phyloP scores from a whole-genome alignment of 345 rosid genomes.

The Gossypium longicalyx region DNA sequence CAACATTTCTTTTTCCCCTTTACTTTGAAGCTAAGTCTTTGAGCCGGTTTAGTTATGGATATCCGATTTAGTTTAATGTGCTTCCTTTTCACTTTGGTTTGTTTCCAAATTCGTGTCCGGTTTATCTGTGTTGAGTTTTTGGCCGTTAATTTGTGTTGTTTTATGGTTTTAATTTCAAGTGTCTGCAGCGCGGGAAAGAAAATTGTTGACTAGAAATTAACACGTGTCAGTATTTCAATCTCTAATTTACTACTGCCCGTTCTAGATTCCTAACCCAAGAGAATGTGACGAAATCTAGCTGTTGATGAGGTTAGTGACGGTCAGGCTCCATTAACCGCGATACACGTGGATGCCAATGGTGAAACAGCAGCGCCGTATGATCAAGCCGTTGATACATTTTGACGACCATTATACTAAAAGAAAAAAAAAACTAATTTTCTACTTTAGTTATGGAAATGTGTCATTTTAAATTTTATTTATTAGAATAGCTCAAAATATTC shows the following conservation, averaged over 20 bases:
- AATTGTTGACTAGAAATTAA: neutral
- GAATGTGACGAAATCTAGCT: neutral
- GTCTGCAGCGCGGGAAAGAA: no score
- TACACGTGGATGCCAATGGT: slow-evolving; percentile 34
- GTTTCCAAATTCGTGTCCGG: no score
- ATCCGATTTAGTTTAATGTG: no score
- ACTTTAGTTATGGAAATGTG: fast-evolving
- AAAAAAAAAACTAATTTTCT: no score
- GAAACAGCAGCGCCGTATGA: slow-evolving; percentile 25
- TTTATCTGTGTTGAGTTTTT: no score
- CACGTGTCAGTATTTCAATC: neutral
- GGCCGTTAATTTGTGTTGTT: no score
- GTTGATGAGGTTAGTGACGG: slow-evolving; percentile 18
- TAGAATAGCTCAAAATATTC: fast-evolving
- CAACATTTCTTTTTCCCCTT: no score
- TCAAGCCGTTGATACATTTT: slow-evolving; percentile 21
- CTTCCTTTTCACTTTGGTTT: no score
- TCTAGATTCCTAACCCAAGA: neutral
- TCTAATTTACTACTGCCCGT: slow-evolving; percentile 5
- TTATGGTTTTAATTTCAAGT: no score
- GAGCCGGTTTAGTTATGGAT: no score
- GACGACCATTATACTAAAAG: neutral
- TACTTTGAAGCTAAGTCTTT: no score
- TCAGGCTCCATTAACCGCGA: neutral
- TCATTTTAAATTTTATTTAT: no score